These are phyloP conservation scores for Candida xiaguanensis DNA, from an alignment of 805 yeast genomes.

Conservation along the genomic window DNA sequence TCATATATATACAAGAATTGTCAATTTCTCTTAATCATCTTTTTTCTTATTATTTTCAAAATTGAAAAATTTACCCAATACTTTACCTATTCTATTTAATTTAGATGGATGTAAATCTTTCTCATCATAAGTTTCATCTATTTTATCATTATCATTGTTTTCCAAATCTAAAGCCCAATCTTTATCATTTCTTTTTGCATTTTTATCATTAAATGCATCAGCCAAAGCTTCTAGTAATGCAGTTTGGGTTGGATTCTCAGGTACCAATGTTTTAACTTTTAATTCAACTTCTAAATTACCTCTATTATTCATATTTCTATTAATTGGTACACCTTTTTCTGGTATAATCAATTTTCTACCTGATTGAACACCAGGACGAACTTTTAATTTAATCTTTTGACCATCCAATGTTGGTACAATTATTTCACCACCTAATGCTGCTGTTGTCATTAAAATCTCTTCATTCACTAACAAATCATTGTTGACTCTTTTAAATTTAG, in stretches of 20 bases:
- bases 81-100: constrained; percentile 53
- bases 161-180: constrained; percentile 35
- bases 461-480: constrained; percentile 63
- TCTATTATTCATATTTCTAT: constrained; percentile 48
- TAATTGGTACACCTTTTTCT: constrained; percentile 80
- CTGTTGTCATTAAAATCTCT: constrained; percentile 88
- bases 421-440: constrained; percentile 90
- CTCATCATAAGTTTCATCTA: constrained; percentile 25
- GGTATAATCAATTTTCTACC: constrained; percentile 75
- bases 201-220: constrained; percentile 76
- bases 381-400: constrained; percentile 65
- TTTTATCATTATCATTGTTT: constrained; percentile 16
- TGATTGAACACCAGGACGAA: constrained; percentile 79
- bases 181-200: constrained; percentile 66
- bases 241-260: constrained; percentile 78
- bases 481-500: constrained; percentile 55
- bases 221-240: constrained; percentile 93
- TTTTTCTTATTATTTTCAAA: constrained; percentile 16
- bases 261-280: constrained; percentile 67
- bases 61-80: constrained; percentile 57
- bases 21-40: background rate
- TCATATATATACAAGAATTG: constrained; percentile 4
- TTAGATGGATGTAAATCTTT: constrained; percentile 46
- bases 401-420: constrained; percentile 91
- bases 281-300: constrained; percentile 81